Base-by-base conservation (phyloP, 2,329 filamentous ascomycete genomes). In the Penicillium expansum region DNA sequence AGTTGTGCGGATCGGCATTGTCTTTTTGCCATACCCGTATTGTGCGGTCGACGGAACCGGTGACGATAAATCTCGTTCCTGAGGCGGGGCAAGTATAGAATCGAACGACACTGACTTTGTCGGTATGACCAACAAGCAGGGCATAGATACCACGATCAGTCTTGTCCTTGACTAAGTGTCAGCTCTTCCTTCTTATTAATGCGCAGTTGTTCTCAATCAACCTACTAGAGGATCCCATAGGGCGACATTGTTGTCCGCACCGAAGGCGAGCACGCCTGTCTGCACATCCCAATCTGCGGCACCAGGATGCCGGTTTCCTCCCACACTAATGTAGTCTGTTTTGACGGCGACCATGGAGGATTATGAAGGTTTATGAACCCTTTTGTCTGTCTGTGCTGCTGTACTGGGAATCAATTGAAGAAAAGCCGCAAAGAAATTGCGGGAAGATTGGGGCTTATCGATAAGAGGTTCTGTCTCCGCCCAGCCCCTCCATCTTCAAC, bases 221-320 rank as follows among this genome's bases (percentile, higher is more conserved):
- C 86, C 75, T 80, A 92, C 90, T 71, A 82, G 75, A 55, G 92
- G 92, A 70, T 86, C 81, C 94, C 94, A 99, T 39, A 97, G 71
- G 42, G 92, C 93, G 66, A 99, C 83, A 76, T 94, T 94, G 65
- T 87, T 86, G 74, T 95, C 91, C 9, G 92, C 88, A 32, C 94
- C 94, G 77, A 91, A 99, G 30, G 92, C 94, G 52, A 99, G 80
- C 43, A 92, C 72, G 10, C 89, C 90, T 20, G 79, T 78, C 61
- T 82, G 77, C 20, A 76, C 70, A 70, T 89, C 86, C 94, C 94
- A 99, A 77, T 97, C 93, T 29, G 93, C 92, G 29, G 91, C 90
- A 16, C 88, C 87, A 18, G 93, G 89, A 68, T 97, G 91, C 67
- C 93, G 84, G 74, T 97, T 99, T 45, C 91, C 93, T 59, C 94